These are phyloP conservation scores for Aspergillus indologenus DNA, from an alignment of 495 filamentous ascomycete species.

Conservation along the genomic window DNA sequence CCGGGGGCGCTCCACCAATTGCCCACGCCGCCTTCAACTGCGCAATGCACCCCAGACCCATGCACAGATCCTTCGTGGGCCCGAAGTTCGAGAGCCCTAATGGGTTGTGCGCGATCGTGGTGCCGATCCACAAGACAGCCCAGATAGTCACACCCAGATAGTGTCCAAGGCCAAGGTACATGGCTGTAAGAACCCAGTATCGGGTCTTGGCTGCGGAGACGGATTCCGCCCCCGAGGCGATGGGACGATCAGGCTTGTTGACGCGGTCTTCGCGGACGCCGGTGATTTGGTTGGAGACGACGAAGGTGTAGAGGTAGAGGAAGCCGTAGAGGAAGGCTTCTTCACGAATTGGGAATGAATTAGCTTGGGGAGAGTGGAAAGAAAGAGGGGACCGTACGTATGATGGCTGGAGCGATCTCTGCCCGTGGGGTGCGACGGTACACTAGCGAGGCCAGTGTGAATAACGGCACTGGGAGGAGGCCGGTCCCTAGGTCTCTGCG, in stretches of 20 bases:
- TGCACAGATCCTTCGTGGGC: neutral
- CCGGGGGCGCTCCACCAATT: neutral
- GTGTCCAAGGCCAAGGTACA: neutral
- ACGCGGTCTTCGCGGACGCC: neutral
- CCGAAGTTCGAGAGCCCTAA: conserved; percentile 1
- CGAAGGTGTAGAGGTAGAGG: conserved; percentile 5
- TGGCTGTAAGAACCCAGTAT: neutral
- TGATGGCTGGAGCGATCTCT: neutral
- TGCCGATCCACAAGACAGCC: neutral
- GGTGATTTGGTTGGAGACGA: conserved; percentile 4
- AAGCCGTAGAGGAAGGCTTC: conserved; percentile 2
- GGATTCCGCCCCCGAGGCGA: neutral
- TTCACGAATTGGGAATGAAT: neutral
- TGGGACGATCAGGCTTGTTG: conserved; percentile 5
- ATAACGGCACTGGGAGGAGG: neutral
- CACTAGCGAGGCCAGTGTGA: neutral
- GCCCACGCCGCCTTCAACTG: conserved; percentile 2
- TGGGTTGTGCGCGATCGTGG: conserved; percentile 1
- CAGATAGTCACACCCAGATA: neutral
- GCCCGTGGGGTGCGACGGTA: neutral
- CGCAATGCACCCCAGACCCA: conserved; percentile 1
- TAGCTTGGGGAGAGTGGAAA: neutral
- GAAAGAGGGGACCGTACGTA: neutral
- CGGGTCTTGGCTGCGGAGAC: neutral
- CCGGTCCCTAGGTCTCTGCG: neutral